These are phyloP conservation scores for Suillus occidentalis DNA, from an alignment of 768 basidiomycete genomes.

Conservation along the genomic window DNA sequence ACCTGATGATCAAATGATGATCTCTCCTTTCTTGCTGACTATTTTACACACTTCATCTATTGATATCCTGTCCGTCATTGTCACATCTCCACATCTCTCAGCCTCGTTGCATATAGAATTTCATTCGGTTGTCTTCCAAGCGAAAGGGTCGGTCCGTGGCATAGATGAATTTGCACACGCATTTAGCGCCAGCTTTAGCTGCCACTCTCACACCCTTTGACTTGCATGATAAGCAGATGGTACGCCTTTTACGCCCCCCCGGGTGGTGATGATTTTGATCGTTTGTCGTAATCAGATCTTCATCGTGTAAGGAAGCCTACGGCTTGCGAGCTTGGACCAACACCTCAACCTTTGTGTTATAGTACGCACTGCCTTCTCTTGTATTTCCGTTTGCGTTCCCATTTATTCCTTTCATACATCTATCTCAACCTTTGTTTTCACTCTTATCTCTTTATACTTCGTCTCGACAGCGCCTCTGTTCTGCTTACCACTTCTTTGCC, in stretches of 20 bases:
- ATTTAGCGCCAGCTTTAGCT: neutral
- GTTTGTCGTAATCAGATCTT: neutral
- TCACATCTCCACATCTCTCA: neutral
- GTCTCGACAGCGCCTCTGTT: too few relatives aligned
- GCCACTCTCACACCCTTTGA: neutral
- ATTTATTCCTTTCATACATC: too few relatives aligned
- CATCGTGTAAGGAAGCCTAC: too few relatives aligned
- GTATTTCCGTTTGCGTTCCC: too few relatives aligned
- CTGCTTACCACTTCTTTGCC: too few relatives aligned
- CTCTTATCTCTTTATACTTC: too few relatives aligned
- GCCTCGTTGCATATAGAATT: constrained; percentile 5
- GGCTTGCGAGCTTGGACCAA: too few relatives aligned
- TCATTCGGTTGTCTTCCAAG: neutral
- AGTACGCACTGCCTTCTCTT: too few relatives aligned
- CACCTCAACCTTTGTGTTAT: too few relatives aligned
- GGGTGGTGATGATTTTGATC: neutral
- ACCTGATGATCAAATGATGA: neutral
- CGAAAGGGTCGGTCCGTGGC: neutral
- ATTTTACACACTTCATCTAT: constrained; percentile 3
- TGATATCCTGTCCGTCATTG: constrained; percentile 1
- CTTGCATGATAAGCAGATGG: neutral
- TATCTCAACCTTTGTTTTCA: too few relatives aligned
- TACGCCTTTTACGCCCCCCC: neutral
- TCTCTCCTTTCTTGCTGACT: constrained; percentile 1
- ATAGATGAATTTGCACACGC: constrained; percentile 6